Evolutionary conservation across 495 filamentous ascomycete species (phyloP), one percentile per base, ranked within the genome.

Genomic region (Podospora appendiculata): DNA sequence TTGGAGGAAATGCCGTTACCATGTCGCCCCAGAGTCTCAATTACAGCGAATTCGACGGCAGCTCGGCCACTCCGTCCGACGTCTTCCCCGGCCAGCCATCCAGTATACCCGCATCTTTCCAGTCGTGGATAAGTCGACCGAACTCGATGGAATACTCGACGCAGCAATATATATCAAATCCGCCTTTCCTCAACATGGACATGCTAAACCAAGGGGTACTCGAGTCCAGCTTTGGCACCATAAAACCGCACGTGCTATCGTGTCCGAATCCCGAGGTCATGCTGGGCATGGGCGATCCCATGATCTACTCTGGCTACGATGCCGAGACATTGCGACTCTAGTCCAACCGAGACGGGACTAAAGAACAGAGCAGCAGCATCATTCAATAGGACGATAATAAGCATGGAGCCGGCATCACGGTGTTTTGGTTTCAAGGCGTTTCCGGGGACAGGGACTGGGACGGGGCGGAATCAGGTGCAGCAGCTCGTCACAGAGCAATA

Each of bases 241-340:
- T 74, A 58, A 75, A 75, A 60, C 72, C 72, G n/a, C 69, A 71
- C 46, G 67, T 68, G 52, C 62, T 77, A 18, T 62, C 66, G 47
- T 65, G 62, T 53, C 62, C 68, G 45, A 72, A 75, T 50, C 70
- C 67, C 8, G 70, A 74, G 47, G 70, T 75, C 16, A 77, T 76
- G 72, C 58, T 75, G 54, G 73, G 73, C n/a, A 66, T 75, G 53
- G 71, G 68, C 14, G 74, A 77, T 44, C 71, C 74, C 32, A 75
- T 76, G 72, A 75, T 77, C 38, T 71, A 69, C 46, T 64, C 64
- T 14, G 64, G 67, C 32, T 72, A 72, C 54, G 63, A 63, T 34
- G 56, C 51, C 39, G 63, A 66, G 33, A 32, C 55, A 17, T 47
- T 66, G 45, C 55, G 59, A 41, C 50, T 65, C 8, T 65, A 44